Evolutionary conservation across 1,139 yeast genomes (phyloP).

Genomic region (Hanseniaspora uvarum): DNA sequence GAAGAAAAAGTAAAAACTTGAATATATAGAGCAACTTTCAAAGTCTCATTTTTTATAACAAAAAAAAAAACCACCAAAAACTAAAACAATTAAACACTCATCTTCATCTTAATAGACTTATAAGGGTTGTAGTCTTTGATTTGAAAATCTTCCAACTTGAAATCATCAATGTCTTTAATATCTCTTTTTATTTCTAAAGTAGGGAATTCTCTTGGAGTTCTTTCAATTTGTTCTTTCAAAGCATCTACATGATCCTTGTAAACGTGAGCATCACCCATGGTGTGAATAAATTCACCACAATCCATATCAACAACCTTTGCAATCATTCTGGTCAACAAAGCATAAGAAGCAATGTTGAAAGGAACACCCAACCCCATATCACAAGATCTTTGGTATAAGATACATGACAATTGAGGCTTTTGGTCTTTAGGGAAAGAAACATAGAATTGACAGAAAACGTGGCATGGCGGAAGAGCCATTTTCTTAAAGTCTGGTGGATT

Average conservation of each 20-base stretch:
- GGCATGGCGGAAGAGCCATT: conserved; percentile 99
- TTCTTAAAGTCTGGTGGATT: conserved; percentile 86
- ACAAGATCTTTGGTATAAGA: conserved; percentile 92
- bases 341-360: conserved; percentile 92
- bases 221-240: conserved; percentile 59
- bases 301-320: conserved; percentile 91
- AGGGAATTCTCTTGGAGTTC: conserved; percentile 75
- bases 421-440: conserved; percentile 60
- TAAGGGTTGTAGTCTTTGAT: conserved; percentile 72
- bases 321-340: conserved; percentile 82
- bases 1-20: conserved; percentile 28
- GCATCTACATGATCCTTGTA: conserved; percentile 90
- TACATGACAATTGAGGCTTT: conserved; percentile 68
- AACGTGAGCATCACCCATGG: conserved; percentile 94
- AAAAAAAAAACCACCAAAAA: too few species aligned
- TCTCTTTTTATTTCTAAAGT: conserved; percentile 58
- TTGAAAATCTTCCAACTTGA: conserved; percentile 76
- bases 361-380: conserved; percentile 99
- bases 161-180: conserved; percentile 70
- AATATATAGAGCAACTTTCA: conserved; percentile 27
- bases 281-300: conserved; percentile 89
- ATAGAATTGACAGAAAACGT: conserved; percentile 88
- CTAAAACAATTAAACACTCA: conserved; percentile 55
- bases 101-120: conserved; percentile 75
- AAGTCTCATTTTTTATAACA: too few species aligned